These are phyloP conservation scores for Trichosporon sp. DNA, from an alignment of 1,284 basidiomycete genomes.

Conservation along the genomic window DNA sequence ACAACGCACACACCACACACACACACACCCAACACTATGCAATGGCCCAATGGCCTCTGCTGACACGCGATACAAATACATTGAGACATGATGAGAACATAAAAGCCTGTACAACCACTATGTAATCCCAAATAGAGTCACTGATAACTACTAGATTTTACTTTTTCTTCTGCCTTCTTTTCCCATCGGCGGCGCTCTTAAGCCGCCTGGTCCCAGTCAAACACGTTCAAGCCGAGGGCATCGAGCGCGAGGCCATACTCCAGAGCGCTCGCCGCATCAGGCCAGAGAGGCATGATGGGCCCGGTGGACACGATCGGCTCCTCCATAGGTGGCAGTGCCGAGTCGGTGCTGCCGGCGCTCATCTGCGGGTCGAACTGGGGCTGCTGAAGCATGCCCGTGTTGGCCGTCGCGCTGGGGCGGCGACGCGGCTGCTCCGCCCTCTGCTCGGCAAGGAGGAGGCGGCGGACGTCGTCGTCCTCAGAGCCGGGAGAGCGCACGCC, in stretches of 20 bases:
- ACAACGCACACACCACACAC: too few species aligned
- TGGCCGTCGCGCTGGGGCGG: neutral
- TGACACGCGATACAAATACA: neutral
- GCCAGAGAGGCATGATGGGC: slow-evolving; percentile 11
- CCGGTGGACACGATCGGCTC: slow-evolving; percentile 6
- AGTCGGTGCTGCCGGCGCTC: neutral
- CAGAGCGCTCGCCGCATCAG: slow-evolving; percentile 11
- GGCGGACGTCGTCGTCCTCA: slow-evolving; percentile 11
- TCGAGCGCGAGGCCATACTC: neutral
- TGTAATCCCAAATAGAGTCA: neutral
- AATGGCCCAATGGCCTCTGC: too few species aligned
- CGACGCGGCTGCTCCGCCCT: neutral
- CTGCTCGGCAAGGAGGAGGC: slow-evolving; percentile 10
- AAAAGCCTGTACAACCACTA: neutral
- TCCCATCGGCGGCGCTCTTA: neutral
- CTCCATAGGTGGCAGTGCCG: neutral
- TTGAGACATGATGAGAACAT: too few species aligned
- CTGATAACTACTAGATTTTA: neutral
- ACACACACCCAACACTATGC: too few species aligned
- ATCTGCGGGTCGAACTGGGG: neutral
- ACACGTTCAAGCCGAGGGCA: neutral
- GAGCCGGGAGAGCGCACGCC: neutral
- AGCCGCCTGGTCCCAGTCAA: slow-evolving; percentile 1
- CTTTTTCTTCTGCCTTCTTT: neutral
- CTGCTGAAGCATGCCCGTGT: neutral